Base-by-base conservation (phyloP, 257 asterid species). In the Hygrophila difformis region DNA sequence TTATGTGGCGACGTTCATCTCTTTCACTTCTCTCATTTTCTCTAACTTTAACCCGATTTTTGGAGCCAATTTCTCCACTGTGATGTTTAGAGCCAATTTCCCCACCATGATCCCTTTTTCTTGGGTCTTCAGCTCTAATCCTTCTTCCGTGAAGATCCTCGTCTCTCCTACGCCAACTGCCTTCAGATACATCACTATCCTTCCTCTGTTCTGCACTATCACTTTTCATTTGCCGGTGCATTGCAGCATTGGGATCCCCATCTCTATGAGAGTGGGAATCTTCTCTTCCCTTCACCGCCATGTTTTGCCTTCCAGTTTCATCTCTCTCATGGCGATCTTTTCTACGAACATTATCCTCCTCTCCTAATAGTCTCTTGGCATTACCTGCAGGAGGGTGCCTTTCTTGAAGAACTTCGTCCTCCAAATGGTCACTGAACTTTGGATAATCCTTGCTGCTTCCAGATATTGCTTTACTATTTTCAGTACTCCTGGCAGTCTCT, bases 401-500 rank as follows among this genome's bases (percentile, higher is more conserved):
- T 45, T 60, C 76, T 60, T 75, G 94, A 71, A 74, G 75, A 55
- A 75, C 83, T 66, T 80, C 93, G 44, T 79, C 91, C 35, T 79
- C 93, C 36, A 50, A 58, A 51, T 48, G 56, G 53, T 76, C 88
- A 39, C n/a, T 76, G 41, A 61, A 70, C 64, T 57, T 75, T 49
- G 61, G 63, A 53, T 60, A 55, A 66, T 79, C 78, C 55, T 60
- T 76, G 47, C 93, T 79, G 59, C 93, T 85, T 59, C 78, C 87
- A 19, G 96, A 89, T 63, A 81, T 76, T 42, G 76, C 74, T 73
- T 79, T 71, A 75, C 89, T 79, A 68, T 65, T 72, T 39, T 74
- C 97, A 49, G 78, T 69, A 59, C 97, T 82, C 67, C 78, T 71
- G 34, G 67, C 77, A 41, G 77, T 66, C 51, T 83, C 81, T 61